phyloP scores from a whole-genome alignment of 495 filamentous ascomycete genomes.

The Neurospora discreta region DNA sequence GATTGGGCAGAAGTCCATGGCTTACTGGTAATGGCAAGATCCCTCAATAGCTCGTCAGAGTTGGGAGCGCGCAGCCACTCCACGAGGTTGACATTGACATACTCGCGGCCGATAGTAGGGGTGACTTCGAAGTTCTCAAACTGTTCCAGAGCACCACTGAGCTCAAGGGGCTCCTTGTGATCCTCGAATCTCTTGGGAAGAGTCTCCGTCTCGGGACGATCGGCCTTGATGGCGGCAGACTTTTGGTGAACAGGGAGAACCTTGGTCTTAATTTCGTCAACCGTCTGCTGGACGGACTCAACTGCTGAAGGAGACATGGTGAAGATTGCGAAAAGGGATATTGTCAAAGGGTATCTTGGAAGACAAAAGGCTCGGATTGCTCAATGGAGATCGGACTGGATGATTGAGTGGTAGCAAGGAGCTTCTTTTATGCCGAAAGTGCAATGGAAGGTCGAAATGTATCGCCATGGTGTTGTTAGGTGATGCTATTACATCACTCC shows the following conservation, averaged over 20 bases:
- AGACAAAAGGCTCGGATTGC: neutral
- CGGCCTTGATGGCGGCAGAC: neutral
- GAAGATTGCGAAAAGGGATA: neutral
- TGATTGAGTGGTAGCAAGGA: neutral
- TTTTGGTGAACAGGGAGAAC: slow-evolving; percentile 10
- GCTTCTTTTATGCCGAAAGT: neutral
- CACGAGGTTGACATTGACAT: slow-evolving; percentile 43
- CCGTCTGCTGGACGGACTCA: slow-evolving; percentile 13
- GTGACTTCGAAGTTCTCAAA: slow-evolving; percentile 54
- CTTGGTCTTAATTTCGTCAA: slow-evolving; percentile 18
- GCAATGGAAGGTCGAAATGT: neutral
- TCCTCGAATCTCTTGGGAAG: slow-evolving; percentile 8
- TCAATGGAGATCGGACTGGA: neutral
- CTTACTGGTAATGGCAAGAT: slow-evolving; percentile 45
- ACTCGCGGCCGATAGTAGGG: slow-evolving; percentile 58
- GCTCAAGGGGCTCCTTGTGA: slow-evolving; percentile 35
- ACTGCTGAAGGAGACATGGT: slow-evolving; percentile 24
- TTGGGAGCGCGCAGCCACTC: slow-evolving; percentile 54
- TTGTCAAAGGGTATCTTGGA: neutral
- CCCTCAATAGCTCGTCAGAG: slow-evolving; percentile 52
- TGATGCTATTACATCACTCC: neutral
- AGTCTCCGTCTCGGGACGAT: neutral
- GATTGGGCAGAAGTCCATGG: neutral
- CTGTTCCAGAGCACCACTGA: slow-evolving; percentile 42
- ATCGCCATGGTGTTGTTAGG: neutral